Percentiles rank a stretch among this genome's conserved stretches.
phyloP scores from a whole-genome alignment of 805 yeast genomes.

The Candida golubevii region DNA sequence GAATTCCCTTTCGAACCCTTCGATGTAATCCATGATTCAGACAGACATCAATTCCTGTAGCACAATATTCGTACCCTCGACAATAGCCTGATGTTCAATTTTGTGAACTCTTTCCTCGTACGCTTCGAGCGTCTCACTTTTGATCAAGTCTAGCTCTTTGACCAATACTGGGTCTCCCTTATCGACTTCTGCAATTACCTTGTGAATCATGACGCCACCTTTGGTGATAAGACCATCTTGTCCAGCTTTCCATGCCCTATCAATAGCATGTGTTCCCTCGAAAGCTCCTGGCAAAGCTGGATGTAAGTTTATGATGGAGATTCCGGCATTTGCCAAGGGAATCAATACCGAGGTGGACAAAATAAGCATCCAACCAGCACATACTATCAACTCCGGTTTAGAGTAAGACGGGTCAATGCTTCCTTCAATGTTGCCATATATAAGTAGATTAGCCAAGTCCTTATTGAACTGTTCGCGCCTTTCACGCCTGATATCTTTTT shows the following conservation, averaged over 20 bases:
- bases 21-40: neutral
- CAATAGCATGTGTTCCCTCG: constrained; percentile 96
- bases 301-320: constrained; percentile 87
- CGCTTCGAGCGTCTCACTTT: constrained; percentile 71
- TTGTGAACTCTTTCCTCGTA: constrained; percentile 82
- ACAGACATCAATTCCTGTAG: constrained; percentile 30
- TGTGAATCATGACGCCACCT: constrained; percentile 96
- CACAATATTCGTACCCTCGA: constrained; percentile 78
- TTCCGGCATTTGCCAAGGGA: constrained; percentile 54
- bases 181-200: constrained; percentile 94
- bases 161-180: constrained; percentile 87
- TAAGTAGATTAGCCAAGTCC: constrained; percentile 69
- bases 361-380: constrained; percentile 99
- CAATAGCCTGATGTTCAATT: constrained; percentile 86
- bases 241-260: constrained; percentile 93
- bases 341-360: constrained; percentile 70
- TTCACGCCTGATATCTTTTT: constrained; percentile 48
- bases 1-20: neutral
- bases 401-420: constrained; percentile 25
- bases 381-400: constrained; percentile 82
- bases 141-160: constrained; percentile 64
- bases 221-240: constrained; percentile 69
- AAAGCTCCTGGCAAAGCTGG: constrained; percentile 97
- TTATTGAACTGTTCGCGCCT: constrained; percentile 71
- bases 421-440: constrained; percentile 45